Conservation (phyloP, 2,329 filamentous ascomycete species). For the Fusarium guadeloupense region DNA sequence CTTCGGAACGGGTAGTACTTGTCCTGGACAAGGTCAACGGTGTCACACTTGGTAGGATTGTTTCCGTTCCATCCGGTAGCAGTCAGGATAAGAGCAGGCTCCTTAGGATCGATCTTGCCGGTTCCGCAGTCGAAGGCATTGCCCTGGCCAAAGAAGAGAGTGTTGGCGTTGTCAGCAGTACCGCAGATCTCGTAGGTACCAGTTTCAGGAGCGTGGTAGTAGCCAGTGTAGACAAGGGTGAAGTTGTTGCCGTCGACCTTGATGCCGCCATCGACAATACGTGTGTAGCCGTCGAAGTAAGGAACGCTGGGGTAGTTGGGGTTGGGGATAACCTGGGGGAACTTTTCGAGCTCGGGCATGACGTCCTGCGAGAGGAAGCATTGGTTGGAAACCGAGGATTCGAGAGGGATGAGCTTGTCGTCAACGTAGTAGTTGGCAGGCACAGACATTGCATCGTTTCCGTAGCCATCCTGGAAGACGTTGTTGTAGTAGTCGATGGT, state of each 20-base stretch:
- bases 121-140: conserved; percentile 31
- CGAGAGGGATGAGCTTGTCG: conserved; percentile 11
- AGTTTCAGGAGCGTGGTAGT: conserved; percentile 23
- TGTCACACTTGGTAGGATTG: conserved; percentile 28
- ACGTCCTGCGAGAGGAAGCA: neutral
- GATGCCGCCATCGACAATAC: conserved; percentile 18
- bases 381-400: neutral
- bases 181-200: conserved; percentile 34
- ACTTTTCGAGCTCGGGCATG: neutral
- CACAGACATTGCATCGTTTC: conserved; percentile 24
- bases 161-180: conserved; percentile 37
- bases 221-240: conserved; percentile 36
- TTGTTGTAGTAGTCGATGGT: conserved; percentile 39
- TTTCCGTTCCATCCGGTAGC: conserved; percentile 13
- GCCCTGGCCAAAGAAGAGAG: conserved; percentile 35
- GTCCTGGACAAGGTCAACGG: conserved; percentile 21
- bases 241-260: conserved; percentile 39
- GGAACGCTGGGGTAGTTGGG: neutral
- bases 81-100: conserved; percentile 3
- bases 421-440: conserved; percentile 39
- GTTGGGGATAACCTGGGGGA: neutral
- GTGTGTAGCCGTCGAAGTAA: neutral
- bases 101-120: conserved; percentile 17
- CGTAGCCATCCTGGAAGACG: conserved; percentile 30
- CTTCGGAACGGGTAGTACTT: conserved; percentile 34